Evolutionary conservation across 345 rosid species (phyloP).

Genomic region (Cardamine resedifolia): DNA sequence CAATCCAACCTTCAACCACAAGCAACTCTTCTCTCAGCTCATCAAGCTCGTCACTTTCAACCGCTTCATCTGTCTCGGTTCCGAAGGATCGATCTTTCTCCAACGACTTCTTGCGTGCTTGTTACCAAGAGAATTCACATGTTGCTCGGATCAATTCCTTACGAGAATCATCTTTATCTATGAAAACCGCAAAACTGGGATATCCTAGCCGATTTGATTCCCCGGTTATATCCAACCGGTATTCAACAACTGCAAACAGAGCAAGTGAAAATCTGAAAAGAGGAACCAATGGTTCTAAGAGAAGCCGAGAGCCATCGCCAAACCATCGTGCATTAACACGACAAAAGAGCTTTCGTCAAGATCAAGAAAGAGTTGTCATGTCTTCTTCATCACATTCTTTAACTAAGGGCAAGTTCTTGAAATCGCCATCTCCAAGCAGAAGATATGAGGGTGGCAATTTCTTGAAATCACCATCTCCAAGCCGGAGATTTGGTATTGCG

Average conservation of each 20-base stretch:
- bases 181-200: slow-evolving; percentile 24
- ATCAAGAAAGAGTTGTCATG: slow-evolving; percentile 36
- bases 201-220: slow-evolving; percentile 21
- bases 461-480: slow-evolving; percentile 54
- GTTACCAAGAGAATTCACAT: slow-evolving; percentile 77
- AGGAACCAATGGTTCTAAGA: slow-evolving; percentile 35
- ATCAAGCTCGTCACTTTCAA: slow-evolving; percentile 48
- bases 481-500: slow-evolving; percentile 18
- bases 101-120: slow-evolving; percentile 75
- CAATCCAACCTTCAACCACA: slow-evolving; percentile 35
- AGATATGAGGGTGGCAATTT: slow-evolving; percentile 43
- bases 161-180: slow-evolving; percentile 46
- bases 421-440: slow-evolving; percentile 60
- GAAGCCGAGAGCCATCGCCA: slow-evolving; percentile 70
- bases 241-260: slow-evolving; percentile 29
- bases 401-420: slow-evolving; percentile 41
- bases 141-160: slow-evolving; percentile 58
- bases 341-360: slow-evolving; percentile 69
- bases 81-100: slow-evolving; percentile 75
- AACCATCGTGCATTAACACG: slow-evolving; percentile 41
- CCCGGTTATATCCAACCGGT: slow-evolving; percentile 21
- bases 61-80: slow-evolving; percentile 48
- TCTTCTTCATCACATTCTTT: slow-evolving; percentile 24
- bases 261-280: slow-evolving; percentile 30
- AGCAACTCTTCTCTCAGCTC: slow-evolving; percentile 39